Conservation (phyloP, 345 rosid genomes). For the Physaria fendleri region DNA sequence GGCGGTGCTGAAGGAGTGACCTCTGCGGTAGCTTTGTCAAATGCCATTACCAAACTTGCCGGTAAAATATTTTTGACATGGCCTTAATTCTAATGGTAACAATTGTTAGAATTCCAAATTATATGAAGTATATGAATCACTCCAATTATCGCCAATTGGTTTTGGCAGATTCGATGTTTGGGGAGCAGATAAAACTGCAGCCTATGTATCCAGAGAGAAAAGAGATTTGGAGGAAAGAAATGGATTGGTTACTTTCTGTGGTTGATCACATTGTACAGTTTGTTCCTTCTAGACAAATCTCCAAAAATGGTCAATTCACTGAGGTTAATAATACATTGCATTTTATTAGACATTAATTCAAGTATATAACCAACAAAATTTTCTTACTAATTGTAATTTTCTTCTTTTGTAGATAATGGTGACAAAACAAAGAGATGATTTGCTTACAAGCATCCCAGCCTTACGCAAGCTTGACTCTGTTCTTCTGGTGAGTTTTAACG, state of each 20-base stretch:
- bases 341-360: not conserved
- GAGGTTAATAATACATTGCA: constrained; percentile 54
- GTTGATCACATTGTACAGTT: constrained; percentile 65
- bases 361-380: not conserved
- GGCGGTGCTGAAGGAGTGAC: constrained; percentile 69
- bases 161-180: constrained; percentile 39
- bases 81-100: not conserved
- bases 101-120: not conserved
- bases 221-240: constrained; percentile 57
- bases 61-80: constrained; percentile 21
- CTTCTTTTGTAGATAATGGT: constrained; percentile 60
- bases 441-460: constrained; percentile 71
- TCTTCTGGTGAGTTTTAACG: constrained; percentile 59
- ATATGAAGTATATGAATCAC: not conserved
- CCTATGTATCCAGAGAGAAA: constrained; percentile 56
- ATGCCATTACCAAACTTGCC: constrained; percentile 41
- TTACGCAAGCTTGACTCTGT: constrained; percentile 78
- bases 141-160: no score
- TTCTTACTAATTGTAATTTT: not conserved
- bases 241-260: constrained; percentile 62
- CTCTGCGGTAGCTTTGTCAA: constrained; percentile 70
- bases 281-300: constrained; percentile 53
- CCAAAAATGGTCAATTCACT: constrained; percentile 51
- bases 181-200: constrained; percentile 44
- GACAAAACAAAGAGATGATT: constrained; percentile 75